These are phyloP conservation scores for Calonectria pteridis DNA, from an alignment of 2,329 filamentous ascomycete species.

Conservation along the genomic window DNA sequence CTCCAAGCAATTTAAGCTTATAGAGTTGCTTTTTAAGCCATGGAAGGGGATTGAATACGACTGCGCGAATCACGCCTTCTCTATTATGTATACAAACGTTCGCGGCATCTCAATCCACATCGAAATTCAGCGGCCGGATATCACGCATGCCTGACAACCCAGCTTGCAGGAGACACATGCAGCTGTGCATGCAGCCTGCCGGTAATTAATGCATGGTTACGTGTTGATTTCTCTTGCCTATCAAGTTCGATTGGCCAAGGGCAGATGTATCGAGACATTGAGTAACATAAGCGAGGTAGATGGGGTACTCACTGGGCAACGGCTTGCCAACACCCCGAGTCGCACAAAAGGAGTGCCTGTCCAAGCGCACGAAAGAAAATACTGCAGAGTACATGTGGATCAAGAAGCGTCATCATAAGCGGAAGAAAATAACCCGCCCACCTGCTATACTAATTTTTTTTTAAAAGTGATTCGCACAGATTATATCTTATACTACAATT, in stretches of 20 bases:
- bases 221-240: not conserved
- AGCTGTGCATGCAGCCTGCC: not conserved
- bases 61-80: not conserved
- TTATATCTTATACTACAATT: not conserved
- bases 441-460: not conserved
- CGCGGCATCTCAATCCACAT: not conserved
- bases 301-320: not conserved
- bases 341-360: not conserved
- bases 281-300: not conserved
- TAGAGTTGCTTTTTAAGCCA: not conserved
- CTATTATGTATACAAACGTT: not conserved
- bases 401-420: not conserved
- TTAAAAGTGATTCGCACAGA: not conserved
- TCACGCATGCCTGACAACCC: slow-evolving; percentile 6
- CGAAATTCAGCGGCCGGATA: not conserved
- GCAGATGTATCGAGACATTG: not conserved
- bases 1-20: not conserved
- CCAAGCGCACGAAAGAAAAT: not conserved
- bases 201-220: slow-evolving; percentile 15
- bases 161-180: slow-evolving; percentile 5
- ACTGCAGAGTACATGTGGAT: not conserved
- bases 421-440: not conserved
- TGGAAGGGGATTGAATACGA: not conserved
- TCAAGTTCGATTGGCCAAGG: not conserved
- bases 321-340: not conserved